Base-by-base conservation (phyloP, 73 alveolate species). In the Stentor coeruleus region DNA sequence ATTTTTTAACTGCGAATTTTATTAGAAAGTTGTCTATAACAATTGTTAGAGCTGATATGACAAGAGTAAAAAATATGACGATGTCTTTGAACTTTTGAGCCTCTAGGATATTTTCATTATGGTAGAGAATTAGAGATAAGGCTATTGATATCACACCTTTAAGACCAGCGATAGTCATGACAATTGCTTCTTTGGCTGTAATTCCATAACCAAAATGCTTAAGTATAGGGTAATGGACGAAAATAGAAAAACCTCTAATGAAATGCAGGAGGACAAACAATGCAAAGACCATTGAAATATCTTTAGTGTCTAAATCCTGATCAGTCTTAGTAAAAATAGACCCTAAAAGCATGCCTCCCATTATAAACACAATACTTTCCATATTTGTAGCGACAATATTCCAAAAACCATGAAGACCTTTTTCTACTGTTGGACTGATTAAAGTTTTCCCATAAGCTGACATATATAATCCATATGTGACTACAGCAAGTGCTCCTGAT, bases 101-200 rank as follows among this genome's bases (percentile, higher is more conserved):
- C 38, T 91, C 72, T 30, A 38, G 72, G 41, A 88, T 40, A 6
- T 86, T 86, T 1, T 83, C 83, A 39, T 89, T 91, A 31, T 83
- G 81, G 33, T 55, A 82, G 31, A 86, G 93, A 35, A 88, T 88
- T 39, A 91, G 83, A 0, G 96, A 91, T 38, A 91, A 82, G 3
- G 92, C 89, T 59, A 88, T 66, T 36, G 90, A 89, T 40, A 91
- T 89, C 55, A 93, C 92, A 58, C 96, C 96, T 81, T 93, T 84
- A 26, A 91, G 85, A 31, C 96, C 96, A 2, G 90, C 93, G 58
- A 79, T 86, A 2, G 91, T 85, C 57, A 88, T 85, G 0, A 91
- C 89, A 37, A 81, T 55, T 2, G 81, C 83, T 59, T 91, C 86
- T 31, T 81, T 59, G 82, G 82, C 82, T 0, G 85, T 81, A 26